A percentile compares a stretch with the other conserved stretches of the same genome.
Conservation (phyloP, 2,329 filamentous ascomycete species). For the Apiospora sp. region DNA sequence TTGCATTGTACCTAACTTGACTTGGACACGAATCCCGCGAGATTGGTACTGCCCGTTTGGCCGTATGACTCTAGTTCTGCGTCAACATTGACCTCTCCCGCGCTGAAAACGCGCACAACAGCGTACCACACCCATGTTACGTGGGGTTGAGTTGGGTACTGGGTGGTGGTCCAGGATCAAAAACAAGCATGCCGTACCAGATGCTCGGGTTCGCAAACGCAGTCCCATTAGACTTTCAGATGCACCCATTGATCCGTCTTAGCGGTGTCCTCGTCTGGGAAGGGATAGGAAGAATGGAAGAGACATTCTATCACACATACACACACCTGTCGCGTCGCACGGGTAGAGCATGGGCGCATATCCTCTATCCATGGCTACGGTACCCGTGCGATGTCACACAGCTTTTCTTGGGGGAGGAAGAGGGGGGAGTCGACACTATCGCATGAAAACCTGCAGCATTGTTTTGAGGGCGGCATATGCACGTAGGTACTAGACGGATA, state of each 20-base stretch:
- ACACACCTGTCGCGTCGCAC: background rate
- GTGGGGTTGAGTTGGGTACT: background rate
- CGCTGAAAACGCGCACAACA: background rate
- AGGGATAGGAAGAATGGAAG: background rate
- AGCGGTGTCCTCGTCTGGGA: background rate
- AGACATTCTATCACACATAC: conserved; percentile 6
- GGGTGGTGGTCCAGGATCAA: conserved; percentile 3
- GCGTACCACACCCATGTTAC: background rate
- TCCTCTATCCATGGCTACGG: background rate
- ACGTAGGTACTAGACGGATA: background rate
- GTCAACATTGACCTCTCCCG: background rate
- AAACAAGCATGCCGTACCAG: conserved; percentile 16
- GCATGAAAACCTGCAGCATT: background rate
- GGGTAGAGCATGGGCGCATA: background rate
- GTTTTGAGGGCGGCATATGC: conserved; percentile 1
- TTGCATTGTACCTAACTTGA: background rate
- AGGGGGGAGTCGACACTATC: background rate
- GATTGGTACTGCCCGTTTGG: conserved; percentile 11
- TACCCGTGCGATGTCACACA: conserved; percentile 3
- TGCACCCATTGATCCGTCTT: background rate
- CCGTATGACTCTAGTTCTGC: background rate
- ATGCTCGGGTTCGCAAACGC: background rate
- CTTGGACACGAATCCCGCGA: background rate
- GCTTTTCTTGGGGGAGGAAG: background rate
- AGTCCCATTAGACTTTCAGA: background rate